phyloP scores from a whole-genome alignment of 768 basidiomycete genomes.

The Vishniacozyma victoriae region DNA sequence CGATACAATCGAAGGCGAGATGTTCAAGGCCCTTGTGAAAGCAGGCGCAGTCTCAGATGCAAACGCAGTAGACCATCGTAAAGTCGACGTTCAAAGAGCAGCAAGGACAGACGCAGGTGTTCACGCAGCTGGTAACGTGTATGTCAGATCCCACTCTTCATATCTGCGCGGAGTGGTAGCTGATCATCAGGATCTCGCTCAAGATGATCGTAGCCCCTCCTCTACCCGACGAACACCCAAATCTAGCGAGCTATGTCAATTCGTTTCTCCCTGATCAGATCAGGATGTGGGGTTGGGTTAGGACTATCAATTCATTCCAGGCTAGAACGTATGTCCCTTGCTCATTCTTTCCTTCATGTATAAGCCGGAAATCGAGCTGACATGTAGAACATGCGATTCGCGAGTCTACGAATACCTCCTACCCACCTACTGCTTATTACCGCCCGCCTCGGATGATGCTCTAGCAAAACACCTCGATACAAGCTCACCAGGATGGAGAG shows the following conservation, averaged over 20 bases:
- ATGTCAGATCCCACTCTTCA: slow-evolving; percentile 45
- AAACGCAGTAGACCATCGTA: slow-evolving; percentile 83
- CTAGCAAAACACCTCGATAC: slow-evolving; percentile 48
- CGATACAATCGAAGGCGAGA: slow-evolving; percentile 78
- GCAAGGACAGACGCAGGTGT: slow-evolving; percentile 97
- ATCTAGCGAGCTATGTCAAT: slow-evolving; percentile 67
- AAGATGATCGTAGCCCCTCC: slow-evolving; percentile 80
- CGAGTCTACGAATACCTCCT: slow-evolving; percentile 97
- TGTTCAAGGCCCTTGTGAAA: slow-evolving; percentile 81
- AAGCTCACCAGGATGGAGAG: slow-evolving; percentile 63
- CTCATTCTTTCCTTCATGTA: not conserved
- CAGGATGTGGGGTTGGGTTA: slow-evolving; percentile 80
- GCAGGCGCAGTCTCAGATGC: slow-evolving; percentile 91
- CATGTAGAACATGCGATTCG: slow-evolving; percentile 77
- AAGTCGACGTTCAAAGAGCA: slow-evolving; percentile 77
- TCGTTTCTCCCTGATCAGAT: slow-evolving; percentile 83
- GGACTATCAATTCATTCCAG: slow-evolving; percentile 51
- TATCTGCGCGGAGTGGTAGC: not conserved
- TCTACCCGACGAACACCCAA: slow-evolving; percentile 48
- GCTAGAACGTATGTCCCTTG: slow-evolving; percentile 45
- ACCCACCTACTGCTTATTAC: slow-evolving; percentile 84
- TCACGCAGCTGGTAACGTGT: slow-evolving; percentile 94
- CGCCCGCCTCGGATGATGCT: slow-evolving; percentile 71
- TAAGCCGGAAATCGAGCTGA: not conserved
- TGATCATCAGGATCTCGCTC: slow-evolving; percentile 49